These are phyloP conservation scores for Polyporus arcularius DNA, from an alignment of 768 basidiomycete genomes.

Conservation along the genomic window DNA sequence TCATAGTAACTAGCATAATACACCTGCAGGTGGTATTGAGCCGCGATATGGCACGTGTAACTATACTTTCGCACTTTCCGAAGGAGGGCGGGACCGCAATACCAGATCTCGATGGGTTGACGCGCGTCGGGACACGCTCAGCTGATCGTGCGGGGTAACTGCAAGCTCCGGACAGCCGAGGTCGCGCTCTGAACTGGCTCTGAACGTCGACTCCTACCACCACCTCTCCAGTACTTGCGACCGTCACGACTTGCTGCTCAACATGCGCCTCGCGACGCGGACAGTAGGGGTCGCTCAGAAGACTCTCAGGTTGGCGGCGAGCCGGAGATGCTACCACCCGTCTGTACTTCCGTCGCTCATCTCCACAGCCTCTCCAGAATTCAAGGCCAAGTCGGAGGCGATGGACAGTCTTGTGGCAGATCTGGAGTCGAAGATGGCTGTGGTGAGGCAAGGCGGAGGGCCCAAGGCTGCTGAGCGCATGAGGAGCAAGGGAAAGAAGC, in stretches of 20 bases:
- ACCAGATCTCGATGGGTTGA: background rate
- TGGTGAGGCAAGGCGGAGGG: conserved; percentile 72
- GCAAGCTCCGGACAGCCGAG: conserved; percentile 12
- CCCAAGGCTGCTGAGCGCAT: conserved; percentile 73
- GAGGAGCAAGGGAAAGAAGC: conserved; percentile 74
- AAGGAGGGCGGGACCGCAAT: too few relatives aligned
- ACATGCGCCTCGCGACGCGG: conserved; percentile 13
- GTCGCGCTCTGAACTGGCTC: background rate
- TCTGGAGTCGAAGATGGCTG: conserved; percentile 58
- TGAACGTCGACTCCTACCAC: background rate
- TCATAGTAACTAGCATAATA: too few relatives aligned
- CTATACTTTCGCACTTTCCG: too few relatives aligned
- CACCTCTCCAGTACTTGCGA: background rate
- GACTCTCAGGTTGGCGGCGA: background rate
- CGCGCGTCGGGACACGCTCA: conserved; percentile 9
- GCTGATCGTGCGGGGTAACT: conserved; percentile 14
- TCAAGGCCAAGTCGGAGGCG: conserved; percentile 59
- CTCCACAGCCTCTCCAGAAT: conserved; percentile 72
- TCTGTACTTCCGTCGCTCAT: conserved; percentile 72
- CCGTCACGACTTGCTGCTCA: background rate
- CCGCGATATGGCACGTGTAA: too few relatives aligned
- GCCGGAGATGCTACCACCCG: conserved; percentile 55
- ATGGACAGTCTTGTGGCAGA: conserved; percentile 74
- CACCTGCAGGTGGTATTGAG: too few relatives aligned
- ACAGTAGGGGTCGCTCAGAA: conserved; percentile 5